Evolutionary conservation across 352 stramenopile species (phyloP).

Genomic region (Phytophthora colocasiae): DNA sequence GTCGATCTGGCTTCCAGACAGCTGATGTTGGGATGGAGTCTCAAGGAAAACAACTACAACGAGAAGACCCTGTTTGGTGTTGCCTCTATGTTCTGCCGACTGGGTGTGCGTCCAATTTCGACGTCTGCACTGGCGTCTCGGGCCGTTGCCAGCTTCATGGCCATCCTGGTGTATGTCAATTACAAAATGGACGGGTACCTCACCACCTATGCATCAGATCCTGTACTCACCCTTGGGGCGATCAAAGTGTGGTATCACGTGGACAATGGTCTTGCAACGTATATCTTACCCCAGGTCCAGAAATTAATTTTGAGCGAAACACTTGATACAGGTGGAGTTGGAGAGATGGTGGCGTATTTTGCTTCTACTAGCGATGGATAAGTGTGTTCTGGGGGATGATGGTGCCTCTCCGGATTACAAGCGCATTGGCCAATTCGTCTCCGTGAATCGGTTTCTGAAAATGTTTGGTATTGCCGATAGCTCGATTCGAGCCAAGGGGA

Average conservation of each 20-base stretch:
- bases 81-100: constrained; percentile 28
- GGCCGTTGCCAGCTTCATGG: constrained; percentile 35
- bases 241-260: constrained; percentile 25
- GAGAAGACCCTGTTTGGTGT: constrained; percentile 17
- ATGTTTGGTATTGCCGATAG: too few relatives aligned
- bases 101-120: constrained; percentile 25
- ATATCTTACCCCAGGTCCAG: constrained; percentile 27
- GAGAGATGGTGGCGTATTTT: constrained; percentile 30
- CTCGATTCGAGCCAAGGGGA: too few relatives aligned
- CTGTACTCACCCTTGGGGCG: constrained; percentile 21
- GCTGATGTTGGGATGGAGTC: constrained; percentile 9
- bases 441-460: too few relatives aligned
- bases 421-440: too few relatives aligned
- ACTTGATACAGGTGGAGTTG: constrained; percentile 27
- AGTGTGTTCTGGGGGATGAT: background rate
- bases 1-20: constrained; percentile 6
- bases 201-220: constrained; percentile 22
- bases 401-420: background rate
- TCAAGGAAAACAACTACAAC: background rate
- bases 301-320: constrained; percentile 30
- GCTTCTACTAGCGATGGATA: constrained; percentile 39
- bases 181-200: constrained; percentile 21
- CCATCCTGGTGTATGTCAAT: constrained; percentile 27
- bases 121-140: constrained; percentile 10
- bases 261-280: background rate